Evolutionary conservation across 352 stramenopile genomes (phyloP), one percentile per base, ranked within the genome.

Genomic region (Elongisporangium senticosum): DNA sequence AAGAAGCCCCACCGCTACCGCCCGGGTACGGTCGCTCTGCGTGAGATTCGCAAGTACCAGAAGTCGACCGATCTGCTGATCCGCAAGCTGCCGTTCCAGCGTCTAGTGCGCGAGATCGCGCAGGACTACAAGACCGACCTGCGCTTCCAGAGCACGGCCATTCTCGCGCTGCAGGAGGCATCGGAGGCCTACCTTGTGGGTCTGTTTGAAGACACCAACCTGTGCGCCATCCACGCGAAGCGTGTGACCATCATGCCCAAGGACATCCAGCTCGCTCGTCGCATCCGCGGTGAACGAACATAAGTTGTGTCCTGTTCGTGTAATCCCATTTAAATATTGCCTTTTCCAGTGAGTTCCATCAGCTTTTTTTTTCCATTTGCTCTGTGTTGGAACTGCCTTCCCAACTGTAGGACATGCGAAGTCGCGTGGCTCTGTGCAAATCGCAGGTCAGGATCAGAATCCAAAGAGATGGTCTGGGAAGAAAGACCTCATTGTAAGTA

Each of bases 41-140:
- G 89, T 77, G 96, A 99, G 73, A 99, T 99, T 68, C 83, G 97
- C 64, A 74, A 83, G 48, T 99, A 98, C 79, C 97, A 99, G 83
- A 89, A 88, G 59, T 97, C 80, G 55, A 99, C 96, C 10, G 95
- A 98, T 63, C 82, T 99, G 20, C 69, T 99, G 49, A 83, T 99
- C 60, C 92, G 96, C 55, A 96, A 97, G 75, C 81, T 99, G 21
- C 97, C 96, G 26, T 99, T 99, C 79, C 93, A 96, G 58, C 80
- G 97, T 55, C 79, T 99, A 17, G 96, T 98, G 33, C 82, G 92
- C 49, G 92, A 98, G 60, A 92, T 93, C 64, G 78, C 80, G 15
- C 80, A 90, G 62, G 81, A 93, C 64, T 89, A 87, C 72, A 96
- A 90, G 72, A 93, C 83, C 10, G 85, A 96, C 64, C 72, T 96